Evolutionary conservation across 306 rosid genomes (phyloP), one percentile per base, ranked within the genome.

Genomic region (Bauhinia variegata): DNA sequence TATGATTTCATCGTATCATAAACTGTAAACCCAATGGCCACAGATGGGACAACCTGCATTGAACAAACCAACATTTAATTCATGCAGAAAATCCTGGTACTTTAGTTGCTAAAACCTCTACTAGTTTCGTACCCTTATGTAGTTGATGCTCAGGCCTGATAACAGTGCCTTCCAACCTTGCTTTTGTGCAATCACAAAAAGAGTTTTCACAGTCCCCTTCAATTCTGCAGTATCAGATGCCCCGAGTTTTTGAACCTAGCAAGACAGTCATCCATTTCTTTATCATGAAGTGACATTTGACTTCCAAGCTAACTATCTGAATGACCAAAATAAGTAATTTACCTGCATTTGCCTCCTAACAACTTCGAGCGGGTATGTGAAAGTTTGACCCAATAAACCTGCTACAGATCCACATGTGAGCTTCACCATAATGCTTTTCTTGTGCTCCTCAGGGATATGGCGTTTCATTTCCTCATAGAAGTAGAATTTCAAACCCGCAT

Each of bases 261-360:
- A 74, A 67, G 49, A 79, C 33, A 10, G 17, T 17, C 56, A 62
- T 52, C 58, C 65, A 39, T 61, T 31, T 70, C 4, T 33, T 63
- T 28, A 56, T 31, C 58, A 46, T 52, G n/a, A n/a, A n/a, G n/a
- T n/a, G 28, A 71, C 41, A 18, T 67, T 71, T 31, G 36, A 42
- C 39, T 49, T 74, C 50, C 42, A 67, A 23, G 38, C 62, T 37
- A 43, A 56, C 11, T 42, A 53, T 43, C 64, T 43, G 42, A 62
- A 69, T 28, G 51, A 64, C 38, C 49, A 37, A 54, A 65, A 42
- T 64, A 43, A 65, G 67, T 43, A 63, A 42, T 16, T 39, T 82
- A 89, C 98, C 97, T 93, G 97, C 98, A 93, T 93, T 83, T 93
- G 97, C 78, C 98, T 84, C 88, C 98, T 82, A 37, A 90, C 98